Percentiles rank a stretch among this genome's conserved stretches.
Conservation (phyloP, 1,284 basidiomycete genomes). For the Cryptococcus sp. region DNA sequence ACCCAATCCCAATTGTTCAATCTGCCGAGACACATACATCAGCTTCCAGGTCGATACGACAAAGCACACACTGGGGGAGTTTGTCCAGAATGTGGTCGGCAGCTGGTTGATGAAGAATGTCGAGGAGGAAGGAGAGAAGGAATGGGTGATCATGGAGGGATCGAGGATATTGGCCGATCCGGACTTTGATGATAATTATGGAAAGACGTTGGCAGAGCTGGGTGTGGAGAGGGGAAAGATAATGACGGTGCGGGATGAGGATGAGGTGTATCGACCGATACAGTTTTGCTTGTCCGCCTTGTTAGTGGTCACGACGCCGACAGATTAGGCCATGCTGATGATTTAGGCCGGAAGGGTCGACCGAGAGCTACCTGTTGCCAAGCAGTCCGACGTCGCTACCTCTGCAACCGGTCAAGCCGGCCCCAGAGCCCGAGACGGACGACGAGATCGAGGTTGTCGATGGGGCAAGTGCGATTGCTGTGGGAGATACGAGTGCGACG, state of each 20-base stretch:
- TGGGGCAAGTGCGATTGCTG: neutral
- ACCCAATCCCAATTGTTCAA: constrained; percentile 70
- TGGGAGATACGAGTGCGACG: neutral
- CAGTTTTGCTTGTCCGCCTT: constrained; percentile 63
- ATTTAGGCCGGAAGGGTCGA: constrained; percentile 6
- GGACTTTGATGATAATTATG: constrained; percentile 43
- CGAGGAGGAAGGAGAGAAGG: constrained; percentile 45
- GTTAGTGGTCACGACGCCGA: constrained; percentile 50
- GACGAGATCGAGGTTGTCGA: constrained; percentile 10
- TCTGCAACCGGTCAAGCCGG: constrained; percentile 2
- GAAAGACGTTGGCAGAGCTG: constrained; percentile 39
- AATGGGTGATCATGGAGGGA: constrained; percentile 82
- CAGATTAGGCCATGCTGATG: neutral
- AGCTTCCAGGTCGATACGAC: constrained; percentile 64
- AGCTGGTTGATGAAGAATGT: constrained; percentile 42
- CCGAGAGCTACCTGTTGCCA: constrained; percentile 12
- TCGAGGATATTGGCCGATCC: constrained; percentile 50
- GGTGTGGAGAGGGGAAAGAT: constrained; percentile 55
- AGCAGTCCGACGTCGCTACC: constrained; percentile 10
- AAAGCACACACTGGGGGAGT: constrained; percentile 61
- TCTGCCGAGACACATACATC: constrained; percentile 81
- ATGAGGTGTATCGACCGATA: constrained; percentile 68
- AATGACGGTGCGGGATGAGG: constrained; percentile 65
- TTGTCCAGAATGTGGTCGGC: constrained; percentile 58
- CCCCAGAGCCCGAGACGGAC: constrained; percentile 8